Evolutionary conservation across 495 filamentous ascomycete genomes (phyloP), one percentile per base, ranked within the genome.

Genomic region (Tricharina praecox): DNA sequence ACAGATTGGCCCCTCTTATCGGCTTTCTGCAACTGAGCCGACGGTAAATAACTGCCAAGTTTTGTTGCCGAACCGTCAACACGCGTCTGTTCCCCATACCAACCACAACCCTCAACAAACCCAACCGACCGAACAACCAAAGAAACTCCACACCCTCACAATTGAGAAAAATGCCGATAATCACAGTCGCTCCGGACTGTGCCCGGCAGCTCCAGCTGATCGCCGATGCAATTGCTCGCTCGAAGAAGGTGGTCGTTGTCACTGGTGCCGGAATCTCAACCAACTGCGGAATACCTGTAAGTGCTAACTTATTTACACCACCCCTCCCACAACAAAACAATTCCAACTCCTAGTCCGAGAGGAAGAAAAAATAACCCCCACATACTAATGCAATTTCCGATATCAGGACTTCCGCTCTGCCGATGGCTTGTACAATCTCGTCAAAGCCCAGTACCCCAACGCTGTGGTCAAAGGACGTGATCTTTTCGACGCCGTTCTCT

Each of bases 241-340:
- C 78, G 2, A 68, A 68, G 45, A 81, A 78, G 47, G 66, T 77
- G 5, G 70, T 82, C 23, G 71, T 82, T 7, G 65, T 82, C 19
- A 81, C 78, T 0, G 78, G 78, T 25, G 78, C 78, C 38, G 78
- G 78, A 21, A 82, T 82, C 44, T 79, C 75, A 52, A 82, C 78
- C 36, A 82, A 79, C 57, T 80, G 74, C 48, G 78, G 78, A 30
- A 81, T 82, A 50, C 78, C 78, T 13, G 77, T 81, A 64, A 54
- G 74, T 63, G n/a, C n/a, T n/a, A n/a, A n/a, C n/a, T n/a, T n/a
- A n/a, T n/a, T n/a, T n/a, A n/a, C n/a, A n/a, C n/a, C n/a, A n/a
- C n/a, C n/a, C n/a, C n/a, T n/a, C n/a, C n/a, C n/a, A n/a, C n/a
- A n/a, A n/a, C n/a, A n/a, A n/a, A n/a, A n/a, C n/a, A 43, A 9